A percentile compares a stretch with the other conserved stretches of the same genome.
These are phyloP conservation scores for Protomyces macrosporus DNA, from an alignment of 1,139 yeast genomes.

Conservation along the genomic window DNA sequence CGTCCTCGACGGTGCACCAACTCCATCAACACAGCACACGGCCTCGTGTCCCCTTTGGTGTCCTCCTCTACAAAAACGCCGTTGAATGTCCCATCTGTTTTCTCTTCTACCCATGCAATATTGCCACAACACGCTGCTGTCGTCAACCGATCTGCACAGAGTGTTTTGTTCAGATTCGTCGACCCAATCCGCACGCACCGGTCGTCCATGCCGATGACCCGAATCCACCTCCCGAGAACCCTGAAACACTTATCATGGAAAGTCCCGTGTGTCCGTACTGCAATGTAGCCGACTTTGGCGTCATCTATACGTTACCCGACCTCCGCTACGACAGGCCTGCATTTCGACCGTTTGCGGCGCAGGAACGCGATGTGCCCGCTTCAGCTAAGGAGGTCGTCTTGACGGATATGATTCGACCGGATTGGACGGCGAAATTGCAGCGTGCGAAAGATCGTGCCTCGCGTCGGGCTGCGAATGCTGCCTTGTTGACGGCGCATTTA, in stretches of 20 bases:
- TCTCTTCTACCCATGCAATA: conserved; percentile 69
- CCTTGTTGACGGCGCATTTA: conserved; percentile 25
- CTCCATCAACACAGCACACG: not conserved
- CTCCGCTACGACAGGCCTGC: conserved; percentile 4
- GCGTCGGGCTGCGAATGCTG: conserved; percentile 59
- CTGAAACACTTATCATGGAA: conserved; percentile 59
- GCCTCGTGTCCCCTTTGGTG: conserved; percentile 10
- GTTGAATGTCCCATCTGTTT: conserved; percentile 94
- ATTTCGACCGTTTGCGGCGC: conserved; percentile 1
- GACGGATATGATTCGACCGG: conserved; percentile 80
- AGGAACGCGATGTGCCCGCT: conserved; percentile 43
- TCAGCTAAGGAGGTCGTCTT: conserved; percentile 63
- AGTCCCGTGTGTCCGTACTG: conserved; percentile 92
- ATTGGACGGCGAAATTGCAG: conserved; percentile 73
- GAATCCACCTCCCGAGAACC: conserved; percentile 34
- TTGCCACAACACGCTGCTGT: conserved; percentile 86
- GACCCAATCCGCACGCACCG: conserved; percentile 93
- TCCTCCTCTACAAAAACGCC: conserved; percentile 25
- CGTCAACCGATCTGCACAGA: conserved; percentile 91
- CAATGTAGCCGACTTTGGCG: conserved; percentile 80
- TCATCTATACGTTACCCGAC: conserved; percentile 62
- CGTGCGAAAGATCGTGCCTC: conserved; percentile 74
- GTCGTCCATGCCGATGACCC: conserved; percentile 39
- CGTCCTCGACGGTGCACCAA: conserved; percentile 1
- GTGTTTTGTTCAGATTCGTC: conserved; percentile 91